Conservation (phyloP, 768 basidiomycete species). For the Podaxis pistillaris region DNA sequence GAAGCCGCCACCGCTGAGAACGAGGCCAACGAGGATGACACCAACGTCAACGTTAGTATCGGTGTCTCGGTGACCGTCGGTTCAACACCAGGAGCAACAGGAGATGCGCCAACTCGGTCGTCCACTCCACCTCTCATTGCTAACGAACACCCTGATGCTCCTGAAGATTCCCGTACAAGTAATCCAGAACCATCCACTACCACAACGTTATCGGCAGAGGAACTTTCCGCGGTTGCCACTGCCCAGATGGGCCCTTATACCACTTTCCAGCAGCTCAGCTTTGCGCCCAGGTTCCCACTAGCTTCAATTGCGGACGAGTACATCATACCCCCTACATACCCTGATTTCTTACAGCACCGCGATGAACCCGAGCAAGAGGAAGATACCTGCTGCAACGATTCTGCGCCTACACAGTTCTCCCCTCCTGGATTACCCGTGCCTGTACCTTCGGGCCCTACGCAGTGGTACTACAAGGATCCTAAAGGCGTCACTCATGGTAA, state of each 20-base stretch:
- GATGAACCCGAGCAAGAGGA: slow-evolving; percentile 58
- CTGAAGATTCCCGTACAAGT: slow-evolving; percentile 26
- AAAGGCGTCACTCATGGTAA: slow-evolving; percentile 77
- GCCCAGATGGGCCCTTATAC: slow-evolving; percentile 82
- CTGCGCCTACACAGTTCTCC: slow-evolving; percentile 65
- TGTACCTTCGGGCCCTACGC: slow-evolving; percentile 60
- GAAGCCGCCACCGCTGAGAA: slow-evolving; percentile 42
- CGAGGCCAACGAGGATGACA: slow-evolving; percentile 47
- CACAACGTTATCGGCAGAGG: slow-evolving; percentile 52
- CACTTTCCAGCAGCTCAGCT: slow-evolving; percentile 87
- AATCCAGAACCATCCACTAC: slow-evolving; percentile 35
- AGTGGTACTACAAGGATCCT: slow-evolving; percentile 85
- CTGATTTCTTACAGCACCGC: slow-evolving; percentile 71
- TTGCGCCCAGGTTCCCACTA: slow-evolving; percentile 85
- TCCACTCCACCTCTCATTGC: slow-evolving; percentile 40
- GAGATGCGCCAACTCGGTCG: slow-evolving; percentile 31
- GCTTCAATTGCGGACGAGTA: slow-evolving; percentile 88
- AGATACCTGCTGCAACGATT: slow-evolving; percentile 30
- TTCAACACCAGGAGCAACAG: slow-evolving; percentile 32
- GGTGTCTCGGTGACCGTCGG: slow-evolving; percentile 54
- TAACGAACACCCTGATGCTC: slow-evolving; percentile 40
- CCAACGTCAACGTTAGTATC: slow-evolving; percentile 60
- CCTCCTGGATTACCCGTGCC: slow-evolving; percentile 82
- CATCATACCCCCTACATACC: slow-evolving; percentile 89
- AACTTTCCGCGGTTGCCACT: slow-evolving; percentile 63